Conservation (phyloP, 345 rosid genomes). For the Salix dunnii region DNA sequence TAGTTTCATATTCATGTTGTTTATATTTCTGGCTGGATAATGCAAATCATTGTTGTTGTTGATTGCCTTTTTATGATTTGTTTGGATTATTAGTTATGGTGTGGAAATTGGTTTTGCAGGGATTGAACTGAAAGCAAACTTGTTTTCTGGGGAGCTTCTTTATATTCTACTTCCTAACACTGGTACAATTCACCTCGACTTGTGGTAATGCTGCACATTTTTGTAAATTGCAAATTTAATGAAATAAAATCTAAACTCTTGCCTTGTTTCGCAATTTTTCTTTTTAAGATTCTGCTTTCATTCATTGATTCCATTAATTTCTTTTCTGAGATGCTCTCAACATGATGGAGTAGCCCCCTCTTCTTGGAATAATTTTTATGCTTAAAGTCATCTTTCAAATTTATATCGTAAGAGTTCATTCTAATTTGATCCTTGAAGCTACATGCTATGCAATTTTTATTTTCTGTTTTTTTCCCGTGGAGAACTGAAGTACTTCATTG, state of each 20-base stretch:
- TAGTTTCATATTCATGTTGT: not conserved
- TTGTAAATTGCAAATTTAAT: constrained; percentile 22
- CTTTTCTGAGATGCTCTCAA: not conserved
- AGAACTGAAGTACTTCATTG: too few relatives aligned
- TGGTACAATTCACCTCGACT: constrained; percentile 16
- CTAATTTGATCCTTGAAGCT: not conserved
- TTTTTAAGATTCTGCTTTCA: constrained; percentile 4
- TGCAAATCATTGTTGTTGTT: not conserved
- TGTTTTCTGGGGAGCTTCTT: constrained; percentile 3
- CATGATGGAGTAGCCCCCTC: not conserved
- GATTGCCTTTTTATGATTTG: not conserved
- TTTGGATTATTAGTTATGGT: not conserved
- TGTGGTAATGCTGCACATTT: constrained; percentile 19
- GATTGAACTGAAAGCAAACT: not conserved
- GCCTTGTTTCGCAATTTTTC: not conserved
- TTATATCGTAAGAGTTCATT: not conserved
- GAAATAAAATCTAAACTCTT: constrained; percentile 12
- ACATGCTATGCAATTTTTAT: too few relatives aligned
- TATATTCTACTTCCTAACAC: constrained; percentile 10
- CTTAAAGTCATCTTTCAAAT: not conserved
- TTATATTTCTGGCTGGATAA: not conserved
- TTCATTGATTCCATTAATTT: not conserved
- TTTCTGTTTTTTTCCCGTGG: too few relatives aligned
- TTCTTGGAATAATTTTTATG: not conserved
- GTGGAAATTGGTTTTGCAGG: constrained; percentile 14